phyloP scores from a whole-genome alignment of 164 flowering plant genomes.

The Malania oleifera region DNA sequence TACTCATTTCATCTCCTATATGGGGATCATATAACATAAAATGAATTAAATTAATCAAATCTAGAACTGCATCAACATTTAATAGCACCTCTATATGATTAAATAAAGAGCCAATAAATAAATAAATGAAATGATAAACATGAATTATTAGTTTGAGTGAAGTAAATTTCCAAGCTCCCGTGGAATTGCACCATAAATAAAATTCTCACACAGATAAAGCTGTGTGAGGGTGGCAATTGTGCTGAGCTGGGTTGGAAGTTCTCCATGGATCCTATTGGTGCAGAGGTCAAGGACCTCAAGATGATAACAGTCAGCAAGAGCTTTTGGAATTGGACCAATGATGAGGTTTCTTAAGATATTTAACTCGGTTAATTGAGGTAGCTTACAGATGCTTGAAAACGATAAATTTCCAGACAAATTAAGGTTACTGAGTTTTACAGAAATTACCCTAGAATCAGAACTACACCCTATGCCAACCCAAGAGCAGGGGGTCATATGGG shows the following conservation, averaged over 20 bases:
- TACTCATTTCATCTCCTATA: too few relatives aligned
- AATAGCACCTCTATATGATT: too few relatives aligned
- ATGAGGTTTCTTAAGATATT: conserved; percentile 45
- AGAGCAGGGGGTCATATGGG: conserved; percentile 34
- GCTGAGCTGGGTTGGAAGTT: conserved; percentile 31
- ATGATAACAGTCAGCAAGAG: conserved; percentile 25
- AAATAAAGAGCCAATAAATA: too few relatives aligned
- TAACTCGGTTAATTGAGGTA: conserved; percentile 23
- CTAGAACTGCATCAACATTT: too few relatives aligned
- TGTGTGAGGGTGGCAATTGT: conserved; percentile 26
- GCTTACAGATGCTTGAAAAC: conserved; percentile 34
- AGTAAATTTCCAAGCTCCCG: conserved; percentile 31
- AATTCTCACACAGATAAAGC: conserved; percentile 49
- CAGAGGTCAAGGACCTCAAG: conserved; percentile 45
- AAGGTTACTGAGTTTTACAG: not conserved
- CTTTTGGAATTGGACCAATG: conserved; percentile 44
- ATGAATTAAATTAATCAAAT: too few relatives aligned
- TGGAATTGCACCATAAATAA: conserved; percentile 37
- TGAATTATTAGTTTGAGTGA: too few relatives aligned
- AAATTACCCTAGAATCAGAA: conserved; percentile 23
- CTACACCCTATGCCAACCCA: conserved; percentile 48
- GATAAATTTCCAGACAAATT: conserved; percentile 49
- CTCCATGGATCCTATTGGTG: conserved; percentile 45
- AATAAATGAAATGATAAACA: too few relatives aligned
- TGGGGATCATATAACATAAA: too few relatives aligned